These are phyloP conservation scores for Gentiana straminea DNA, from an alignment of 257 asterid species.

Conservation along the genomic window DNA sequence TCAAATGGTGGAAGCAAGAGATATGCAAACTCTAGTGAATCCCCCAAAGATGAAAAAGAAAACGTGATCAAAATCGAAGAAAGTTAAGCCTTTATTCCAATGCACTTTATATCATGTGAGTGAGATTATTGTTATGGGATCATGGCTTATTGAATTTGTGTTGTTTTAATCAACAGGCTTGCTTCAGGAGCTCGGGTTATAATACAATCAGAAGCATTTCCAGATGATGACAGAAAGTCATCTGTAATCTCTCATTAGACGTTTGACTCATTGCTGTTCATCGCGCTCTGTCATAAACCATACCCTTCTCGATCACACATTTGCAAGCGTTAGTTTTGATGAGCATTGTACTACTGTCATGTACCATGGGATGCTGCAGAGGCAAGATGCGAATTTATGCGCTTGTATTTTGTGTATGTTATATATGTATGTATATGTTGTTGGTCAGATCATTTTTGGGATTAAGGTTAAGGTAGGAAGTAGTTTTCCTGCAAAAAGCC, in stretches of 20 bases:
- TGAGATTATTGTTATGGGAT: conserved; percentile 11
- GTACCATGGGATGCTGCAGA: no score
- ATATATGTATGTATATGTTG: no score
- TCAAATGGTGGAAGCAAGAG: conserved; percentile 78
- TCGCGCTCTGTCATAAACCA: no score
- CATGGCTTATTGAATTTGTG: conserved; percentile 25
- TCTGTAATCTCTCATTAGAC: neutral
- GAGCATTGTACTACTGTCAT: no score
- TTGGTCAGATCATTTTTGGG: no score
- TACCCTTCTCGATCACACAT: no score
- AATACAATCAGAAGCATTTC: conserved; percentile 51
- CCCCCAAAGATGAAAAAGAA: conserved; percentile 41
- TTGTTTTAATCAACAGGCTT: conserved; percentile 49
- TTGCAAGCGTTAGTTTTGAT: no score
- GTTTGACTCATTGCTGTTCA: no score
- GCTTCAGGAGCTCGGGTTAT: conserved; percentile 98
- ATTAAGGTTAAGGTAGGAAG: no score
- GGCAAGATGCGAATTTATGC: no score
- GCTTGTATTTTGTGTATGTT: no score
- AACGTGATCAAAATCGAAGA: conserved; percentile 78
- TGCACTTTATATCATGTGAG: neutral
- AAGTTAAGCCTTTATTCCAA: conserved; percentile 47
- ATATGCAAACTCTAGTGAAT: conserved; percentile 45
- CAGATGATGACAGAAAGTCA: conserved; percentile 17
- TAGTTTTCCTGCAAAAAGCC: no score